Percentiles rank a stretch among this genome's conserved stretches.
Evolutionary conservation across 257 asterid genomes (phyloP).

Genomic region (Solanum sejunctum): DNA sequence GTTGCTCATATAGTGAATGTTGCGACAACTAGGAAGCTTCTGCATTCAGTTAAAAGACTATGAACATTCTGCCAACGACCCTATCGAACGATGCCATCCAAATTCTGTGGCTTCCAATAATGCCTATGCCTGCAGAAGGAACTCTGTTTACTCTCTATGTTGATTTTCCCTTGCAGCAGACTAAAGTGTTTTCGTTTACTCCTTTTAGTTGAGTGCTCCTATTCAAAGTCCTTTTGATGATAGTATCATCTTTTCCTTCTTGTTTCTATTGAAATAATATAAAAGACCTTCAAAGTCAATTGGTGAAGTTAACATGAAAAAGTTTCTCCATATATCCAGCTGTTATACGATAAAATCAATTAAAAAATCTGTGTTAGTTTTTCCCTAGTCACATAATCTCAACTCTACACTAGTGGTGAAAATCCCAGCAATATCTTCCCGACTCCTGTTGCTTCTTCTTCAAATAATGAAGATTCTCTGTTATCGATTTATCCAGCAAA

Average conservation of each 20-base stretch:
- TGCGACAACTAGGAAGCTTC: constrained; percentile 81
- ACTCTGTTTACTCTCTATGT: neutral
- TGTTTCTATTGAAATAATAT: neutral
- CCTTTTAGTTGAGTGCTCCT: neutral
- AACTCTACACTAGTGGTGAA: too few relatives aligned
- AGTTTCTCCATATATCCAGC: neutral
- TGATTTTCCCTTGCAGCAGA: neutral
- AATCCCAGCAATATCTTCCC: too few relatives aligned
- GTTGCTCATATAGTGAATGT: constrained; percentile 96
- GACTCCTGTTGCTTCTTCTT: too few relatives aligned
- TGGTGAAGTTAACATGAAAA: neutral
- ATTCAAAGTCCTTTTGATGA: neutral
- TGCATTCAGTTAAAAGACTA: constrained; percentile 34
- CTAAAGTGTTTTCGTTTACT: neutral
- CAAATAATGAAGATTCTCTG: too few relatives aligned
- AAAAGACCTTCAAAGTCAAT: neutral
- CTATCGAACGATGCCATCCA: constrained; percentile 58
- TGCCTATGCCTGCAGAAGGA: neutral
- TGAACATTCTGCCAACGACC: constrained; percentile 77
- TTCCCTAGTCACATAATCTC: too few relatives aligned
- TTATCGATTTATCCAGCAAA: too few relatives aligned
- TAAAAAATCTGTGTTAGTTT: too few relatives aligned
- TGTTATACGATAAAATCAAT: too few relatives aligned
- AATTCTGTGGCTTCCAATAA: neutral
- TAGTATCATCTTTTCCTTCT: neutral